Evolutionary conservation across 2,329 filamentous ascomycete species (phyloP).

Genomic region (Diaporthe ilicicola): DNA sequence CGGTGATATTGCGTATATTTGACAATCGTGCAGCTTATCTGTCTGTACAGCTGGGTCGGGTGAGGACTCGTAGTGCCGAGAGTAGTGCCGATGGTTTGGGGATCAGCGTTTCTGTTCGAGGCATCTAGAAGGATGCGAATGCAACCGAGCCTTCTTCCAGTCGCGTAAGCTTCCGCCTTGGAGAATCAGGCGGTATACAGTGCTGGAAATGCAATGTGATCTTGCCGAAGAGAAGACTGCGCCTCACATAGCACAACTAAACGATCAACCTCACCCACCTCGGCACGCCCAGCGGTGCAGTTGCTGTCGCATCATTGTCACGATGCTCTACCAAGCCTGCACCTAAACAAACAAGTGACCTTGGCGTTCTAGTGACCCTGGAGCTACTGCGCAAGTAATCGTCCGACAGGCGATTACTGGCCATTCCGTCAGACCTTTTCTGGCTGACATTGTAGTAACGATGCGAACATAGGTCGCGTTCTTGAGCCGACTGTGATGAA

Average conservation of each 20-base stretch:
- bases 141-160: not conserved
- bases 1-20: constrained; percentile 1
- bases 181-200: not conserved
- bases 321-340: constrained; percentile 6
- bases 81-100: not conserved
- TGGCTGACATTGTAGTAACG: not conserved
- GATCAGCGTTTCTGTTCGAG: not conserved
- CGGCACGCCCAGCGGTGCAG: constrained; percentile 3
- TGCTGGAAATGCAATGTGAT: not conserved
- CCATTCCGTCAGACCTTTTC: not conserved
- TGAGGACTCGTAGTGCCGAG: not conserved
- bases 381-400: not conserved
- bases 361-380: not conserved
- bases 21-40: not conserved
- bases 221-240: not conserved
- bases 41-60: not conserved
- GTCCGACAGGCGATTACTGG: constrained; percentile 2
- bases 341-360: constrained; percentile 15
- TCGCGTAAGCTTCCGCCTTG: not conserved
- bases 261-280: not conserved
- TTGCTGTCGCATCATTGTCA: constrained; percentile 18
- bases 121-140: not conserved
- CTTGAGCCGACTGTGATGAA: not conserved
- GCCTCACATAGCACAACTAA: not conserved
- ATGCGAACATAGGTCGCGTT: not conserved